Evolutionary conservation across 1,284 basidiomycete species (phyloP), one percentile per base, ranked within the genome.

Genomic region (Golubevia pallescens): DNA sequence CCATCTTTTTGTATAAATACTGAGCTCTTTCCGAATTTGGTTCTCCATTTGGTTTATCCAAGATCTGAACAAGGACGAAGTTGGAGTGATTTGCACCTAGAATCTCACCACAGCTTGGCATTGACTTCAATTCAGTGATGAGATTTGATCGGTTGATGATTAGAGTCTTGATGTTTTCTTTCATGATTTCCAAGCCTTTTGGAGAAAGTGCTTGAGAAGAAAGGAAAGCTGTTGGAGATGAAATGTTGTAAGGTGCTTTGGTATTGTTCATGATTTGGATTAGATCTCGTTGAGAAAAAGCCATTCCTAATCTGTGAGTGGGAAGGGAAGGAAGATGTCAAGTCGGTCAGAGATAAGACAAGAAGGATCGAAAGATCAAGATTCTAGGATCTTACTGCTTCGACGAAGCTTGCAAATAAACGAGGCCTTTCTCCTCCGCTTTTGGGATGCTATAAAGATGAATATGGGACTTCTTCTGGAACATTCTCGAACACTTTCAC

Each of bases 221-320:
- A 32, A 98, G 90, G 58, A 90, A 88, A 5, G 96, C 93, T 1
- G 94, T 94, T 0, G 95, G 95, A 0, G 92, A 90, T 13, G 95
- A 96, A 74, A 99, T 92, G 86, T 97, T 97, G 88, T 99, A 99
- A 0, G 96, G 96, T 0, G 96, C 97, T 86, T 99, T 99, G 61
- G 96, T 93, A 86, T 98, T 99, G 78, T 91, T 91, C 69, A 99
- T 90, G 74, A 98, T 90, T 83, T 96, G 95, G 58, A 97, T 92
- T 19, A 98, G 88, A 0, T 93, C 90, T 0, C 94, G 94, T 73
- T 95, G 92, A 1, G 94, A 93, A 68, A 97, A 88, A 0, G 94
- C 94, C 66, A 96, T 90, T 1, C 97, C 96, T 24, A 99, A 88
- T 57, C 94, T 95, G 73, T 3, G 3, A 24, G 21, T n/a, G 57